Percentiles rank a stretch among this genome's conserved stretches.
These are phyloP conservation scores for Sporisorium scitamineum DNA, from an alignment of 1,284 basidiomycete genomes.

Conservation along the genomic window DNA sequence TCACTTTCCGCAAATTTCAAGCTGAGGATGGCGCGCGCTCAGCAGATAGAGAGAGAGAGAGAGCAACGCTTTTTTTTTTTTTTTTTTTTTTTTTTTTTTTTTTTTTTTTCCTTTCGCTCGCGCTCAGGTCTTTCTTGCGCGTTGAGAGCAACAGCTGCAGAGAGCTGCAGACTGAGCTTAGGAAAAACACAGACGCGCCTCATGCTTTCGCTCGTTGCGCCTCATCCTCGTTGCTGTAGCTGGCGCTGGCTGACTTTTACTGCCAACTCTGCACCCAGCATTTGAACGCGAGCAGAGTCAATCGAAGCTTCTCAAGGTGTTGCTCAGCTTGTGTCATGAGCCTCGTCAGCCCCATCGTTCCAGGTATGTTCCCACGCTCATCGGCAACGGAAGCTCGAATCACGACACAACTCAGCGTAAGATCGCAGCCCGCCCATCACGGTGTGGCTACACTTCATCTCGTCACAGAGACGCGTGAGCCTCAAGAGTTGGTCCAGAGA, in stretches of 20 bases:
- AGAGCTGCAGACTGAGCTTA: constrained; percentile 7
- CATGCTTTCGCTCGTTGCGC: neutral
- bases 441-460: neutral
- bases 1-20: neutral
- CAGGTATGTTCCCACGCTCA: neutral
- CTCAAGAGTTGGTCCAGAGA: neutral
- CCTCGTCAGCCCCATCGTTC: neutral
- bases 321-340: neutral
- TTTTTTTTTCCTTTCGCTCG: constrained; percentile 12
- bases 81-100: constrained; percentile 22
- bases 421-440: no score
- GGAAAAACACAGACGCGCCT: constrained; percentile 16
- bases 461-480: neutral
- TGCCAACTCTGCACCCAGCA: neutral
- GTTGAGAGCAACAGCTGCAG: constrained; percentile 13
- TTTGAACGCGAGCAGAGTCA: neutral
- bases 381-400: neutral
- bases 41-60: constrained; percentile 7
- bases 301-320: neutral
- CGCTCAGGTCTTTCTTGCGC: neutral
- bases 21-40: constrained; percentile 15
- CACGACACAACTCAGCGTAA: neutral
- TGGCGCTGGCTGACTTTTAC: neutral
- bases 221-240: neutral
- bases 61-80: constrained; percentile 36